A percentile compares a stretch with the other conserved stretches of the same genome.
Conservation (phyloP, 78 protist genomes). For the Planoprotostelium fungivorum region DNA sequence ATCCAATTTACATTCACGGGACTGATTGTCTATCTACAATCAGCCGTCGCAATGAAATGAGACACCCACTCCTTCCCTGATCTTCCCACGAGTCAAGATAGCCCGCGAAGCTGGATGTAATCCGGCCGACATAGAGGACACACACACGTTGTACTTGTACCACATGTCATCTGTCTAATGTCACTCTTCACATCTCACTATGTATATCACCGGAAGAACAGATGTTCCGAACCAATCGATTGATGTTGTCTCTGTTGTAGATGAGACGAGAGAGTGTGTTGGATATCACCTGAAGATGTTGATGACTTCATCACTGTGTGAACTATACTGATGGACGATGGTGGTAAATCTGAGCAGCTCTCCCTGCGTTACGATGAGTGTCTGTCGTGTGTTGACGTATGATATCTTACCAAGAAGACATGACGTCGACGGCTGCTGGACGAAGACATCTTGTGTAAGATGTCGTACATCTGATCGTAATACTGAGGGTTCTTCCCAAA, state of each 20-base stretch:
- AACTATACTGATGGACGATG: not conserved
- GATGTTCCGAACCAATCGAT: too few species aligned
- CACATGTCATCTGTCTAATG: not conserved
- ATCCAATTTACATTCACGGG: not conserved
- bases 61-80: not conserved
- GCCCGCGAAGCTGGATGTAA: not conserved
- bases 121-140: not conserved
- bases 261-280: too few species aligned
- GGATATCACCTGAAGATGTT: too few species aligned
- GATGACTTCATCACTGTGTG: not conserved
- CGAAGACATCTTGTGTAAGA: not conserved
- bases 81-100: not conserved
- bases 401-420: not conserved
- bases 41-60: not conserved
- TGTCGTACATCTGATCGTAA: not conserved
- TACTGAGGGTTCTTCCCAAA: not conserved
- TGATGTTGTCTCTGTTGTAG: too few species aligned
- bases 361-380: not conserved
- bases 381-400: not conserved
- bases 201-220: too few species aligned
- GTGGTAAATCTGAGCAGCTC: not conserved
- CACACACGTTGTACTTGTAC: not conserved
- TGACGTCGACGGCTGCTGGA: not conserved
- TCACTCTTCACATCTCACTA: not conserved
- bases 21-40: not conserved